Base-by-base conservation (phyloP, 2,329 filamentous ascomycete genomes). In the Penicillium sclerotigenum region DNA sequence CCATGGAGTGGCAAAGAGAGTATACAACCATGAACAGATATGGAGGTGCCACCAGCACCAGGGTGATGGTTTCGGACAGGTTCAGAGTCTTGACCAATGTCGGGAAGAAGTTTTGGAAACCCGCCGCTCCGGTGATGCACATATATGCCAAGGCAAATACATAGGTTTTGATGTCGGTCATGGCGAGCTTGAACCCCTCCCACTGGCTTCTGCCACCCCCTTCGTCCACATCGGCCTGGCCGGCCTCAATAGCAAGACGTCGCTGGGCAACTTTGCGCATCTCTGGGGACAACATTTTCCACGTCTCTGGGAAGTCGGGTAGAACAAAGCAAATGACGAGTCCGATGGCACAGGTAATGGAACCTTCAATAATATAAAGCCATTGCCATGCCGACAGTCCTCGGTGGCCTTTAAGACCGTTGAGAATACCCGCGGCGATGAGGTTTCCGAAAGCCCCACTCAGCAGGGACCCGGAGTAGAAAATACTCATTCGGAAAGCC, bases 61-160 rank as follows among this genome's bases (percentile, higher is more conserved):
- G 66, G 0, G 81, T 80, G 29, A 81, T 71, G 31, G 77, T 79
- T 26, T 77, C 57, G 59, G 58, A 65, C 61, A 77, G 77, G 22
- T 73, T 71, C 14, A 83, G 71, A 0, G 78, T 79, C 61, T 58
- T 67, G 34, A 74, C 82, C 60, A 79, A 74, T 0, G 80, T 79
- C 0, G 81, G 81, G 68, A 83, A 83, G 73, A 83, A 85, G 68
- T 83, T 81, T 54, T 83, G 80, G 65, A 83, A 81, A 1, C 79
- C 80, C 3, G 63, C 57, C 1, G 64, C 77, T 8, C 77, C 79
- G 1, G 76, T 80, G 53, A 80, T 78, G 53, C 75, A 72, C 68
- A 79, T 75, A 65, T 80, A 81, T 5, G 73, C 76, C 10, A 79
- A 48, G 14, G 69, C 59, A 18, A 76, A 65, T 8, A 77, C 66